Evolutionary conservation across 2,329 filamentous ascomycete species (phyloP).

Genomic region (Neofusicoccum cordaticola): DNA sequence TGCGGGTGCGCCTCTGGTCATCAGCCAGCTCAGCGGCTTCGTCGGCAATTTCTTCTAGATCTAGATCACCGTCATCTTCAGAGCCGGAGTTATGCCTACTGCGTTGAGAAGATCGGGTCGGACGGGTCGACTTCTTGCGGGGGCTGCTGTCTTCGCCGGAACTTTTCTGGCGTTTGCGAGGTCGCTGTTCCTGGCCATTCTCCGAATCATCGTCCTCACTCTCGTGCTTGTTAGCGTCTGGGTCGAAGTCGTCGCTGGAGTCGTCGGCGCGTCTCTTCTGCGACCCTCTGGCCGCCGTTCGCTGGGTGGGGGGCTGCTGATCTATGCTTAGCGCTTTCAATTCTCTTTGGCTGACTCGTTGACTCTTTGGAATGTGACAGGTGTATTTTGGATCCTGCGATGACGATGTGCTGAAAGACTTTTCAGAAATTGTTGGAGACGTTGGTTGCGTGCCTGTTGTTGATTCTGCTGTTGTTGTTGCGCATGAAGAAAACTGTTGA

Average conservation of each 20-base stretch:
- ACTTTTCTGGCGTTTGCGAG: slow-evolving; percentile 38
- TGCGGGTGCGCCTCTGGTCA: slow-evolving; percentile 43
- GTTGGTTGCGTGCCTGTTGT: background rate
- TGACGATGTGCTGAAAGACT: slow-evolving; percentile 17
- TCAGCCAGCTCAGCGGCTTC: slow-evolving; percentile 59
- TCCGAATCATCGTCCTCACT: slow-evolving; percentile 51
- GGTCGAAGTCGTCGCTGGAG: slow-evolving; percentile 58
- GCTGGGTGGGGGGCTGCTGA: background rate
- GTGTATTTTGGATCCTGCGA: background rate
- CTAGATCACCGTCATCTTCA: slow-evolving; percentile 40
- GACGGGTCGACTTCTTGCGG: background rate
- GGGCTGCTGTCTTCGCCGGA: slow-evolving; percentile 25
- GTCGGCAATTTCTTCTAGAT: slow-evolving; percentile 50
- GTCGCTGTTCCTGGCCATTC: slow-evolving; percentile 42
- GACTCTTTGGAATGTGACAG: slow-evolving; percentile 23
- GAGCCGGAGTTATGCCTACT: slow-evolving; percentile 46
- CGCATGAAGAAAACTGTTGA: background rate
- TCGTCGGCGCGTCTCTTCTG: slow-evolving; percentile 45
- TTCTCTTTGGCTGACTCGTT: background rate
- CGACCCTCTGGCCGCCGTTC: background rate
- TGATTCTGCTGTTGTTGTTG: background rate
- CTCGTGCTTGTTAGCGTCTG: slow-evolving; percentile 44
- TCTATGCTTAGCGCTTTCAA: slow-evolving; percentile 24
- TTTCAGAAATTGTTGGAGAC: slow-evolving; percentile 12
- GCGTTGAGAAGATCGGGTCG: slow-evolving; percentile 43